Evolutionary conservation across 371 early-diverging fungal genomes (phyloP).

Genomic region (Saksenaea vasiformis): DNA sequence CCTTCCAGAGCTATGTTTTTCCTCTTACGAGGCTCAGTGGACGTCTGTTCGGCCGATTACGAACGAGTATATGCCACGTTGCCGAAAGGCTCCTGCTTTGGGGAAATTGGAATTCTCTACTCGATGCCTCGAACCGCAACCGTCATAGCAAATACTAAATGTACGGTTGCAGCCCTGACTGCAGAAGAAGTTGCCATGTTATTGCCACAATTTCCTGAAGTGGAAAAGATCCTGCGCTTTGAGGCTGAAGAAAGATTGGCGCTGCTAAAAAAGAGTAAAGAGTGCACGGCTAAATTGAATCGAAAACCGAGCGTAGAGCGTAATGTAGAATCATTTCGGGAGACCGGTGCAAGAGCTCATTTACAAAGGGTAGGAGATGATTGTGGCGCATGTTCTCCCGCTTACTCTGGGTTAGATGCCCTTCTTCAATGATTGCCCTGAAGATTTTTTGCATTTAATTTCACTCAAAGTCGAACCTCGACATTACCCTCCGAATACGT

Average conservation of each 20-base stretch:
- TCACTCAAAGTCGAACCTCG: constrained; percentile 56
- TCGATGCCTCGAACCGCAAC: constrained; percentile 81
- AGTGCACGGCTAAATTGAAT: neutral
- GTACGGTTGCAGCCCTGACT: constrained; percentile 67
- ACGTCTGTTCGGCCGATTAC: constrained; percentile 75
- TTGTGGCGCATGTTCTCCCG: neutral
- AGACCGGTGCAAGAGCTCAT: constrained; percentile 28
- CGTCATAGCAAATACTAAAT: constrained; percentile 72
- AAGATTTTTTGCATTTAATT: constrained; percentile 54
- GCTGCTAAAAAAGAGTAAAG: constrained; percentile 25
- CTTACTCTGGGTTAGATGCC: constrained; percentile 40
- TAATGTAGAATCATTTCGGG: constrained; percentile 17
- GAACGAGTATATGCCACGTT: constrained; percentile 78
- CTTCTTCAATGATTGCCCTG: constrained; percentile 50
- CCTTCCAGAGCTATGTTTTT: constrained; percentile 85
- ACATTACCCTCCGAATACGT: constrained; percentile 47
- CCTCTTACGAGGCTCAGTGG: constrained; percentile 77
- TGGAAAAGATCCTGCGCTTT: constrained; percentile 52
- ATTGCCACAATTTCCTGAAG: constrained; percentile 58
- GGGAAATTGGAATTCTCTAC: constrained; percentile 86
- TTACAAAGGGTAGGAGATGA: constrained; percentile 29
- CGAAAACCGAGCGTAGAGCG: constrained; percentile 8
- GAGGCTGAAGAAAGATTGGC: constrained; percentile 64
- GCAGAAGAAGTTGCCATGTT: constrained; percentile 54
- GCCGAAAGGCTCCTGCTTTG: constrained; percentile 70